Conservation (phyloP, 208 protist genomes). For the Wallacemonas sp. region DNA sequence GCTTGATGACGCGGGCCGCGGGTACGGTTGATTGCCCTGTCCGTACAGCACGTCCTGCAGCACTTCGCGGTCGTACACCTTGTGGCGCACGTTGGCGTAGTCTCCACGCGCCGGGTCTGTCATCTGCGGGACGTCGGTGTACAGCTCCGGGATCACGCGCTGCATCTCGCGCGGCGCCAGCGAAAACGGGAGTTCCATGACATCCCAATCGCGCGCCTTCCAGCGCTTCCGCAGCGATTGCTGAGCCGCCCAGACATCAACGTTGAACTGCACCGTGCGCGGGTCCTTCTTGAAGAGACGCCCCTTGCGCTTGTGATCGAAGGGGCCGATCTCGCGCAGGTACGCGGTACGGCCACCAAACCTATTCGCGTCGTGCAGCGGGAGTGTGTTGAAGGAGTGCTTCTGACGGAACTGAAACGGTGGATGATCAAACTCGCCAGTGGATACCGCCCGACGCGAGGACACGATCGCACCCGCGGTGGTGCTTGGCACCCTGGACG, state of each 20-base stretch:
- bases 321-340: constrained; percentile 80
- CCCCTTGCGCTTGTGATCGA: constrained; percentile 71
- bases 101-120: constrained; percentile 48
- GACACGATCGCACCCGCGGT: neutral
- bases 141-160: constrained; percentile 85
- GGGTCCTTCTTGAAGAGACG: constrained; percentile 84
- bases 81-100: constrained; percentile 80
- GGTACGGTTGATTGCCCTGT: constrained; percentile 48
- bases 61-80: constrained; percentile 80
- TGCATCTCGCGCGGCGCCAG: constrained; percentile 78
- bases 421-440: constrained; percentile 75
- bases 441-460: constrained; percentile 38
- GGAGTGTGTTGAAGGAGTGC: constrained; percentile 86
- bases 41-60: constrained; percentile 74
- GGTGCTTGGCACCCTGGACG: neutral
- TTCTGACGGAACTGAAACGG: constrained; percentile 59
- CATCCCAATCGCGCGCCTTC: constrained; percentile 88
- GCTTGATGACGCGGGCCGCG: constrained; percentile 3
- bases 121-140: constrained; percentile 88
- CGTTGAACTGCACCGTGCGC: constrained; percentile 81
- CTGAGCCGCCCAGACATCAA: constrained; percentile 90
- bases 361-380: constrained; percentile 83
- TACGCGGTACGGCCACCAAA: constrained; percentile 87
- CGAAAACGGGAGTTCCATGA: constrained; percentile 85
- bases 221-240: constrained; percentile 86